Base-by-base conservation (phyloP, 1,139 yeast species). In the Wickerhamiella infanticola region DNA sequence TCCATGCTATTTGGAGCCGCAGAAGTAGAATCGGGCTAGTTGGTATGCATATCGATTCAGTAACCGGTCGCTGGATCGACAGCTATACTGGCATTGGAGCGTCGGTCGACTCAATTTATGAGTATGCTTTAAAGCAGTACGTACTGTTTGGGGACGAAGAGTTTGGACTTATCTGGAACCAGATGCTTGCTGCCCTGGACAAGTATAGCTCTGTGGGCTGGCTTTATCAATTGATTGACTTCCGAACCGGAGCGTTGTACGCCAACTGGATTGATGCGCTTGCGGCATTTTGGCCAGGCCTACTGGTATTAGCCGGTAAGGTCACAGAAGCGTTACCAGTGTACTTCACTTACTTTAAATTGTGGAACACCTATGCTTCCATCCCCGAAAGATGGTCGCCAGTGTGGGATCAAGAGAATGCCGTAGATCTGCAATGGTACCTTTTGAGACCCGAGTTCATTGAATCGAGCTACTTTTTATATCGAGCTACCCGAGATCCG, bases 391-490 rank as follows among this genome's bases (percentile, higher is more conserved):
- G 96, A 45, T 88, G 95, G 95, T n/a, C 41, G n/a, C 36, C 39
- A 1, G n/a, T 31, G 3, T 13, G 45, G 9, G 18, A 31, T 6
- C n/a, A 13, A n/a, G 56, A 53, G 18, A 61, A 26, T 25, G n/a
- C 35, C 5, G 55, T 67, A 31, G 58, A 52, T 35, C 64, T 88
- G 39, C 95, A 83, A 58, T 86, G 95, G 95, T 88, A 85, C 57
- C 95, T 95, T 1, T 66, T 88, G 45, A 65, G 97, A 47, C 97
- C 97, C 0, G 97, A 88, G 57, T 84, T 86, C 55, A 71, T 84
- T 37, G 97, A 88, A 59, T 81, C 94, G 0, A 84, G 94, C 0
- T 88, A 85, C 61, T 80, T 80, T 57, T 64, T 88, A 23, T 86
- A 81, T 57, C 68, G 82, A 43, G 95, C 95, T 1, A 88, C 96